phyloP scores from a whole-genome alignment of 345 rosid genomes.

The Camelina neglecta region DNA sequence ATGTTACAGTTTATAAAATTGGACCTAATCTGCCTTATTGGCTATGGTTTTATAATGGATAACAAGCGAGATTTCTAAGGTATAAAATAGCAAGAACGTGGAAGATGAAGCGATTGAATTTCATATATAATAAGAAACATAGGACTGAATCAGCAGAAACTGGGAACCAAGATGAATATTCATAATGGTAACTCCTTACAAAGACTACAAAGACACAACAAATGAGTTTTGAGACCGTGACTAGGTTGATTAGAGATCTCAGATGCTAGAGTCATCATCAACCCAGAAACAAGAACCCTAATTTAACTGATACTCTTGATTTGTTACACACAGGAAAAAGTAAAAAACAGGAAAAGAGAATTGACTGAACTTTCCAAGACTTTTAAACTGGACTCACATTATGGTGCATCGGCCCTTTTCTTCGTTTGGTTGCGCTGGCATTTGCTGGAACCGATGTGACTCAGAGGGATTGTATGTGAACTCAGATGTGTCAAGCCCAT shows the following conservation, averaged over 20 bases:
- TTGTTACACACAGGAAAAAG: conserved; percentile 29
- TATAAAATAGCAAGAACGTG: neutral
- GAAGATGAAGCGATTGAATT: conserved; percentile 10
- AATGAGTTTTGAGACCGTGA: conserved; percentile 26
- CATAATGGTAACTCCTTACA: conserved; percentile 27
- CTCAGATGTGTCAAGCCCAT: conserved; percentile 93
- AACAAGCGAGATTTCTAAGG: neutral
- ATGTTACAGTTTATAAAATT: neutral
- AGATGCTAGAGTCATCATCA: conserved; percentile 28
- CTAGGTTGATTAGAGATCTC: conserved; percentile 33
- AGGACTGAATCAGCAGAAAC: conserved; percentile 19
- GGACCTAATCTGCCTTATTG: neutral
- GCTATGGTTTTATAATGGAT: neutral
- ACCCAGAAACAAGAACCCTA: conserved; percentile 30
- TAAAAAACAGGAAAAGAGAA: conserved; percentile 11
- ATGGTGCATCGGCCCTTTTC: conserved; percentile 88
- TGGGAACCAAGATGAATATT: conserved; percentile 11
- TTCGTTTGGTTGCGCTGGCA: conserved; percentile 65
- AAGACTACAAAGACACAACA: conserved; percentile 38
- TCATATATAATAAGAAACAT: conserved; percentile 20
- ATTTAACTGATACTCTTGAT: conserved; percentile 28
- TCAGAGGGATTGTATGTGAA: conserved; percentile 92
- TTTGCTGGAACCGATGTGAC: conserved; percentile 77
- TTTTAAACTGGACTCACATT: conserved; percentile 52
- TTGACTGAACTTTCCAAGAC: neutral